A percentile compares a stretch with the other conserved stretches of the same genome.
phyloP scores from a whole-genome alignment of 768 basidiomycete species.

The Leccinum obscurum region DNA sequence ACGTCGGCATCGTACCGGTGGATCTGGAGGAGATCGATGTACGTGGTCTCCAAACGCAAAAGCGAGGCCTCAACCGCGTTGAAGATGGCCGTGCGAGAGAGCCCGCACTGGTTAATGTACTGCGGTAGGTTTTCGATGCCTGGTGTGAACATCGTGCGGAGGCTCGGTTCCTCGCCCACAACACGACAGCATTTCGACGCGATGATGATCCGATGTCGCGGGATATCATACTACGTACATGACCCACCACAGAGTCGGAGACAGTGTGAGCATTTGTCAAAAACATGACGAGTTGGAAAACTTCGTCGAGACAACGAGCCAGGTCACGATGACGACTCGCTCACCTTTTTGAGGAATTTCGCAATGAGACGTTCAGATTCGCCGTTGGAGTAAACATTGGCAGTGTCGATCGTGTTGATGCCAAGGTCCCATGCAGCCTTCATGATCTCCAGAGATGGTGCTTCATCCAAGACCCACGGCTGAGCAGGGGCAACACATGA shows the following conservation, averaged over 20 bases:
- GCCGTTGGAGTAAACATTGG: too few species aligned
- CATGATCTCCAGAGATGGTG: too few species aligned
- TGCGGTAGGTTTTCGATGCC: slow-evolving; percentile 5
- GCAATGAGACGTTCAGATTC: too few species aligned
- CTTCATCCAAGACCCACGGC: slow-evolving; percentile 20
- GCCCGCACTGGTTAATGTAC: slow-evolving; percentile 38
- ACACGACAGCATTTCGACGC: slow-evolving; percentile 29
- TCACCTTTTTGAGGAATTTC: too few species aligned
- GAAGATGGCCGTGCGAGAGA: slow-evolving; percentile 24
- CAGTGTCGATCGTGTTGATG: too few species aligned
- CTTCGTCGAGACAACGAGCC: background rate
- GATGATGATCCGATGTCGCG: slow-evolving; percentile 34
- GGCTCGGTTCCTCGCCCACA: slow-evolving; percentile 9
- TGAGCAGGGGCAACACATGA: slow-evolving; percentile 5
- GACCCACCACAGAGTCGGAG: background rate
- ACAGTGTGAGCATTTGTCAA: background rate
- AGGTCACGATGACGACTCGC: too few species aligned
- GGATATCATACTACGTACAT: slow-evolving; percentile 30
- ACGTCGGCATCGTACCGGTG: too few species aligned
- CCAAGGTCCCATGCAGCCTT: too few species aligned
- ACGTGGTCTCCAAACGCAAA: too few species aligned
- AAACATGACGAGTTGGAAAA: background rate
- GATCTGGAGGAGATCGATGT: too few species aligned
- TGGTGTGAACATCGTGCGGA: background rate
- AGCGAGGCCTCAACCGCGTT: too few species aligned